Conservation (phyloP, 805 yeast species). For the Schizosaccharomyces japonicus region DNA sequence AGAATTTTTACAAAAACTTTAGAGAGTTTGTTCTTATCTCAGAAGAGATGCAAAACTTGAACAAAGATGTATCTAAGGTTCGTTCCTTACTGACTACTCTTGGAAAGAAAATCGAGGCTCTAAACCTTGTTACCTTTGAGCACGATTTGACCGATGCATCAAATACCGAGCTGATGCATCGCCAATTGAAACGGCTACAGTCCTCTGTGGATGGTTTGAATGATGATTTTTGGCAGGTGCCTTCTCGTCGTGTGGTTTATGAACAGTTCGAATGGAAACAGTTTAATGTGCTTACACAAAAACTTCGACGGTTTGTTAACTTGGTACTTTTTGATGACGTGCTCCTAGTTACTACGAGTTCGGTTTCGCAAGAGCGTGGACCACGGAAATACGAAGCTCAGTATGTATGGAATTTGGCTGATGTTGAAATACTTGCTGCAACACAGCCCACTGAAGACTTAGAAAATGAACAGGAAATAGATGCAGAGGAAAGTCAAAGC, state of each 20-base stretch:
- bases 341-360: background rate
- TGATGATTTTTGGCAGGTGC: background rate
- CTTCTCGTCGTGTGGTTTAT: background rate
- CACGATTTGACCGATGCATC: background rate
- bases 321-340: background rate
- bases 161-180: background rate
- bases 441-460: background rate
- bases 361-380: background rate
- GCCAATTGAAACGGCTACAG: background rate
- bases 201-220: background rate
- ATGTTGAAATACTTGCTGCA: background rate
- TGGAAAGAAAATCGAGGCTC: background rate
- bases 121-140: background rate
- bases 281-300: background rate
- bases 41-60: background rate
- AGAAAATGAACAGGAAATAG: background rate
- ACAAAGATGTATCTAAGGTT: background rate
- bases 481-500: background rate
- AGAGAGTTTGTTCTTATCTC: conserved; percentile 1
- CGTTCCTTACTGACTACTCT: background rate
- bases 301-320: background rate
- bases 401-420: background rate
- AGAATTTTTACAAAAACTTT: background rate
- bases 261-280: background rate
- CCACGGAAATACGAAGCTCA: background rate